These are phyloP conservation scores for Colletotrichum sp. DNA, from an alignment of 2,329 filamentous ascomycete genomes.

Conservation along the genomic window DNA sequence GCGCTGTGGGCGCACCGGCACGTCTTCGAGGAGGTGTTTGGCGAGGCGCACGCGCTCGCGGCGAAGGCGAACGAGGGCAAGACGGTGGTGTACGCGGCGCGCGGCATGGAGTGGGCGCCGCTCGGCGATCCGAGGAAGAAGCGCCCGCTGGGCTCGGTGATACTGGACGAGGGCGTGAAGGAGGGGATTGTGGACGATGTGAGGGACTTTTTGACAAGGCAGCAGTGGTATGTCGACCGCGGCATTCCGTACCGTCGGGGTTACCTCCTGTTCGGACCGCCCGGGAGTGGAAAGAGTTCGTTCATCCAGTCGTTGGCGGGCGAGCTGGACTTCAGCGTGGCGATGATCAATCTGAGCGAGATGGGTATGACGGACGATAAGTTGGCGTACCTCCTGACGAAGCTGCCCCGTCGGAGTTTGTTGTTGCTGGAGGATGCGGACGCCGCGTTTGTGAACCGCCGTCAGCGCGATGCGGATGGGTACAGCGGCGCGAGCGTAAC, in stretches of 20 bases:
- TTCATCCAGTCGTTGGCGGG: slow-evolving; percentile 96
- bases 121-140: slow-evolving; percentile 88
- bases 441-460: slow-evolving; percentile 85
- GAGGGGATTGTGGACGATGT: slow-evolving; percentile 83
- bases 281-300: slow-evolving; percentile 91
- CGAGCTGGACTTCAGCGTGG: slow-evolving; percentile 86
- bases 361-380: slow-evolving; percentile 89
- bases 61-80: slow-evolving; percentile 86
- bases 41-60: slow-evolving; percentile 83
- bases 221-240: slow-evolving; percentile 91
- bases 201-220: slow-evolving; percentile 77
- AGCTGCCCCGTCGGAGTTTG: slow-evolving; percentile 82
- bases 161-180: slow-evolving; percentile 83
- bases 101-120: slow-evolving; percentile 82
- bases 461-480: slow-evolving; percentile 78
- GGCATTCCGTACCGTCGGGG: slow-evolving; percentile 92
- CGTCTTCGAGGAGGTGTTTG: slow-evolving; percentile 89
- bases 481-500: slow-evolving; percentile 90
- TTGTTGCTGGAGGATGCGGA: slow-evolving; percentile 90
- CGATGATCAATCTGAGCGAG: slow-evolving; percentile 90
- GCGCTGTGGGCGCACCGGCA: slow-evolving; percentile 89
- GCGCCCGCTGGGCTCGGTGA: slow-evolving; percentile 84
- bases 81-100: slow-evolving; percentile 87
- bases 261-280: slow-evolving; percentile 87
- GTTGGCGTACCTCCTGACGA: slow-evolving; percentile 83